Percentiles rank a stretch among this genome's conserved stretches.
Conservation (phyloP, 352 stramenopile species). For the Aphanomyces euteiches region DNA sequence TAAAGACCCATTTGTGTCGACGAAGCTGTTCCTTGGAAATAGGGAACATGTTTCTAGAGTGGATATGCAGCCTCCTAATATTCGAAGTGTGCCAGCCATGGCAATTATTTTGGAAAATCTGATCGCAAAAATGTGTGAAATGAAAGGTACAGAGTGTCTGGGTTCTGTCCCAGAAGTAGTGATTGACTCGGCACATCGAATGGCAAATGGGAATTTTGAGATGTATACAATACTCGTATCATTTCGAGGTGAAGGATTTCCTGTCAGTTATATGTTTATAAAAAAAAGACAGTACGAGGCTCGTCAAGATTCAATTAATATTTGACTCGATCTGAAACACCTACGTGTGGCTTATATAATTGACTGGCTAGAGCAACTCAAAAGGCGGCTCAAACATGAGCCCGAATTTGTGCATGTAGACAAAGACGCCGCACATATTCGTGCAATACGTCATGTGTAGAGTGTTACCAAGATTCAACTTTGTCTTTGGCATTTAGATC, state of each 20-base stretch:
- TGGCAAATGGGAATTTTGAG: background rate
- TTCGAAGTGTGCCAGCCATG: background rate
- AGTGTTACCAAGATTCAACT: background rate
- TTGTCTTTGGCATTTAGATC: background rate
- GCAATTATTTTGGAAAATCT: background rate
- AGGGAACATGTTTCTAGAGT: background rate
- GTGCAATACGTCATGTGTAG: background rate
- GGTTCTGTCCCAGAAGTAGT: background rate
- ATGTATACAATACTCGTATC: background rate
- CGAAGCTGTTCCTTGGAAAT: background rate
- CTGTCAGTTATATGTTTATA: conserved; percentile 2
- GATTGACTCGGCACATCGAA: background rate
- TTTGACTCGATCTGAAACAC: background rate
- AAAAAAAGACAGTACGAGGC: background rate
- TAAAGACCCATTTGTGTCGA: background rate
- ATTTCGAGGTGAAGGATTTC: background rate
- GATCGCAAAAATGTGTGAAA: background rate
- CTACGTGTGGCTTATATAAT: background rate
- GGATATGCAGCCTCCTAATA: background rate
- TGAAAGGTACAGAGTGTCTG: background rate
- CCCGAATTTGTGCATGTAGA: background rate
- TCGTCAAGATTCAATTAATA: background rate
- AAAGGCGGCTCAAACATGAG: background rate
- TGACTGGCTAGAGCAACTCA: background rate
- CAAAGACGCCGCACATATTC: background rate